Percentiles rank a stretch among this genome's conserved stretches.
Evolutionary conservation across 1,139 yeast species (phyloP).

Genomic region (Hansenula sp.): DNA sequence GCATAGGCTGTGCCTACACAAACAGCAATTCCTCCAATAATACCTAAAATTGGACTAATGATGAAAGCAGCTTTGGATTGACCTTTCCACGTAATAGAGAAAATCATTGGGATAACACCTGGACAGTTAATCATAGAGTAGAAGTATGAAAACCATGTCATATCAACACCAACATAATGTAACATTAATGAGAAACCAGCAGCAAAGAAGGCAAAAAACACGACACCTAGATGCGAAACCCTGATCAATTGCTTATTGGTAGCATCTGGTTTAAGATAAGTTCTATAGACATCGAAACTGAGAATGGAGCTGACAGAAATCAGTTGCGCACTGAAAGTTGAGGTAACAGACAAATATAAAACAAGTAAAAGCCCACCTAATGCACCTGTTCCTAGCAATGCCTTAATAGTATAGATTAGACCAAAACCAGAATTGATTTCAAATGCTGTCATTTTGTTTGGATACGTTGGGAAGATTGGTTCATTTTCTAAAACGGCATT

Average conservation of each 20-base stretch:
- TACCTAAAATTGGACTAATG: conserved; percentile 44
- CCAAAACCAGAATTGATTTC: conserved; percentile 47
- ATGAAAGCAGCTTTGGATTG: conserved; percentile 41
- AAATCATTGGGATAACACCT: conserved; percentile 32
- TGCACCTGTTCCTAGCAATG: conserved; percentile 46
- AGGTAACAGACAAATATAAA: conserved; percentile 48
- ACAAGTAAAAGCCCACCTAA: conserved; percentile 42
- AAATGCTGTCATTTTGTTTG: conserved; percentile 35
- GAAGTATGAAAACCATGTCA: conserved; percentile 41
- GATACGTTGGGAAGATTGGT: conserved; percentile 45
- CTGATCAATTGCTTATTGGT: conserved; percentile 40
- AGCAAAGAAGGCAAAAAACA: conserved; percentile 40
- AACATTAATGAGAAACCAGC: conserved; percentile 50
- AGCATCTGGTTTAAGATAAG: conserved; percentile 44
- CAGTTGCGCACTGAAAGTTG: conserved; percentile 53
- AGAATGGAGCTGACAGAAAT: conserved; percentile 46
- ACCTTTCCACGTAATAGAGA: conserved; percentile 32
- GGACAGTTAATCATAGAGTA: conserved; percentile 34
- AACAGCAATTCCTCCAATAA: conserved; percentile 41
- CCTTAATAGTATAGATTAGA: conserved; percentile 46
- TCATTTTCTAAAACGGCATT: conserved; percentile 42
- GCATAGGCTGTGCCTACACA: conserved; percentile 34
- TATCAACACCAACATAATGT: conserved; percentile 46
- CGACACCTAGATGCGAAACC: conserved; percentile 42
- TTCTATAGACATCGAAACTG: conserved; percentile 46